Evolutionary conservation across 805 yeast genomes (phyloP).

Genomic region (Citeromyces nyonsensis): DNA sequence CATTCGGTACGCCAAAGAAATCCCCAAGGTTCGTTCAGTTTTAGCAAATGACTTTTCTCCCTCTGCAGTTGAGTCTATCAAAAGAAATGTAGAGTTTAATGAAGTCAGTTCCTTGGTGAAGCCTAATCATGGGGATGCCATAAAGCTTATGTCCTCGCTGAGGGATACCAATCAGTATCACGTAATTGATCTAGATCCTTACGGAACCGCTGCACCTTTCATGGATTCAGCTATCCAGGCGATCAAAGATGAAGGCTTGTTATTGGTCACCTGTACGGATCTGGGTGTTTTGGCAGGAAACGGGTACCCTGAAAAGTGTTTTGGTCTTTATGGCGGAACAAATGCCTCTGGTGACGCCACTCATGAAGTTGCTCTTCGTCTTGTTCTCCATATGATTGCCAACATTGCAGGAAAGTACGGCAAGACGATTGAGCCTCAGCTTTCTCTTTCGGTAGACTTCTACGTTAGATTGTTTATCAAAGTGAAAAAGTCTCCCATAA

Average conservation of each 20-base stretch:
- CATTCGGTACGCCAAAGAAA: constrained; percentile 82
- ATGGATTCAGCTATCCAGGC: constrained; percentile 82
- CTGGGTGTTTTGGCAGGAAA: constrained; percentile 90
- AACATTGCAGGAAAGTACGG: constrained; percentile 83
- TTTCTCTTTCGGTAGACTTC: constrained; percentile 81
- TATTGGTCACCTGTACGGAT: constrained; percentile 92
- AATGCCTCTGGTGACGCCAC: constrained; percentile 76
- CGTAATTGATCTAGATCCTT: constrained; percentile 89
- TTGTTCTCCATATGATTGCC: constrained; percentile 65
- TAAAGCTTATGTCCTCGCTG: constrained; percentile 47
- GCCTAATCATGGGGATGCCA: constrained; percentile 84
- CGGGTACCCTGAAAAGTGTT: constrained; percentile 94
- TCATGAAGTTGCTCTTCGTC: constrained; percentile 85
- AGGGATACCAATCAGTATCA: constrained; percentile 39
- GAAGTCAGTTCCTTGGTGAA: constrained; percentile 36
- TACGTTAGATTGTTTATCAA: constrained; percentile 78
- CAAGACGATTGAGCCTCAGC: constrained; percentile 72
- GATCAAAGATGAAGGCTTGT: constrained; percentile 70
- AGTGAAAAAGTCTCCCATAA: constrained; percentile 63
- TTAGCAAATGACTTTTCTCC: constrained; percentile 83
- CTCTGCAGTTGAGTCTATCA: constrained; percentile 74
- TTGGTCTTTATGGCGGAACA: constrained; percentile 86
- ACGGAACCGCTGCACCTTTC: constrained; percentile 95
- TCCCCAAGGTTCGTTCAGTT: constrained; percentile 57
- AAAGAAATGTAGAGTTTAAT: constrained; percentile 57